phyloP scores from a whole-genome alignment of 116 monocot genomes.

The Phalaenopsis hybrid region DNA sequence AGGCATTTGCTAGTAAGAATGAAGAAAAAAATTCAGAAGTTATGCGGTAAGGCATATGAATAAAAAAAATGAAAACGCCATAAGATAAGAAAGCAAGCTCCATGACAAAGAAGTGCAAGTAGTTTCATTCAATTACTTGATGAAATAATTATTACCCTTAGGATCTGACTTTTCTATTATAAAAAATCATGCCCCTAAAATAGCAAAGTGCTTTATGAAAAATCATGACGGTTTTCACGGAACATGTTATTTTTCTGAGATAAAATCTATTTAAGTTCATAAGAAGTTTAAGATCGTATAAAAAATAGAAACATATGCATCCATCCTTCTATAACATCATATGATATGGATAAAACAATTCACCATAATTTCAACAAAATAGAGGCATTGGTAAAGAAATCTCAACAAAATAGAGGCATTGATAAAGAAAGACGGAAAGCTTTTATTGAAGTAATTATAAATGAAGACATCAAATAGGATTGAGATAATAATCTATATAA shows the following conservation, averaged over 20 bases:
- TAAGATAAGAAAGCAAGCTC: not conserved
- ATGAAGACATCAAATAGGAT: not conserved
- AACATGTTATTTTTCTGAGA: not conserved
- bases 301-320: not conserved
- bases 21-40: not conserved
- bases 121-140: not conserved
- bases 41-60: not conserved
- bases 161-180: not conserved
- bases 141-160: not conserved
- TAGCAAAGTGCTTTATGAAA: not conserved
- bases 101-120: not conserved
- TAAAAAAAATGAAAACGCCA: not conserved
- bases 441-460: not conserved
- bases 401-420: not conserved
- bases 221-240: not conserved
- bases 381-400: too few species aligned
- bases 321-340: not conserved
- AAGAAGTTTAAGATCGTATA: not conserved
- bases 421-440: not conserved
- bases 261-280: not conserved
- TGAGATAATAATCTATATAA: too few species aligned
- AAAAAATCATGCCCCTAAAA: not conserved
- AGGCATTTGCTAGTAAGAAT: conserved; percentile 76
- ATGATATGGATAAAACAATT: not conserved
- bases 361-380: not conserved